These are phyloP conservation scores for Acaromyces ingoldii DNA, from an alignment of 1,284 basidiomycete genomes.

Conservation along the genomic window DNA sequence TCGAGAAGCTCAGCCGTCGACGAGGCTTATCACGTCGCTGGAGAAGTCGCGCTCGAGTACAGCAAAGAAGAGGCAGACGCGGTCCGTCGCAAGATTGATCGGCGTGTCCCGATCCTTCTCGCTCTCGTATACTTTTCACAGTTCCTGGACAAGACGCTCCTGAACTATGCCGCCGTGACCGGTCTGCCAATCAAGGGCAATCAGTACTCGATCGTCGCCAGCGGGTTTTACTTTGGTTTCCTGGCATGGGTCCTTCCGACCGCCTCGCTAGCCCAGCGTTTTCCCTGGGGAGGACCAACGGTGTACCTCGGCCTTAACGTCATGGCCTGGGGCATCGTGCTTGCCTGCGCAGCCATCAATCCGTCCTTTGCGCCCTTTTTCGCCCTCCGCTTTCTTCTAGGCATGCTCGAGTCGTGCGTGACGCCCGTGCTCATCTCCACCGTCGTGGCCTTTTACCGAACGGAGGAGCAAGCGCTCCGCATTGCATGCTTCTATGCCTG, in stretches of 20 bases:
- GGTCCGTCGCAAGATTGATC: slow-evolving; percentile 9
- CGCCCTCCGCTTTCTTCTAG: slow-evolving; percentile 61
- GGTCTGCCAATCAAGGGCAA: slow-evolving; percentile 13
- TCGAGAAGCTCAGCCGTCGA: not conserved
- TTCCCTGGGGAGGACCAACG: slow-evolving; percentile 42
- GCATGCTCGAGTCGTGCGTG: slow-evolving; percentile 57
- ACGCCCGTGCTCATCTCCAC: slow-evolving; percentile 63
- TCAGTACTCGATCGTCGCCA: slow-evolving; percentile 1
- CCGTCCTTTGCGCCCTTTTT: slow-evolving; percentile 63
- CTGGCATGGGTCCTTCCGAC: slow-evolving; percentile 64
- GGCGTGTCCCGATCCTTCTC: slow-evolving; percentile 1
- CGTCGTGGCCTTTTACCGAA: slow-evolving; percentile 67
- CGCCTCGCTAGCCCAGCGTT: slow-evolving; percentile 63
- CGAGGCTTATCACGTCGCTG: slow-evolving; percentile 11
- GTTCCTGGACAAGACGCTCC: slow-evolving; percentile 12
- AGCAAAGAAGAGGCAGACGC: not conserved
- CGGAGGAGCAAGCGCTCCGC: slow-evolving; percentile 63
- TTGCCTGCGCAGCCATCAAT: slow-evolving; percentile 62
- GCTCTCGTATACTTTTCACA: slow-evolving; percentile 12
- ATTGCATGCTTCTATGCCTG: slow-evolving; percentile 68
- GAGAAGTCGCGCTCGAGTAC: slow-evolving; percentile 7
- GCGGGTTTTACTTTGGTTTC: slow-evolving; percentile 59
- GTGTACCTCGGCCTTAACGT: slow-evolving; percentile 64
- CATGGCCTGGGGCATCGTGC: slow-evolving; percentile 60
- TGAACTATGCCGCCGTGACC: slow-evolving; percentile 12